These are phyloP conservation scores for Hirschioporus abietinus DNA, from an alignment of 768 basidiomycete genomes.

Conservation along the genomic window DNA sequence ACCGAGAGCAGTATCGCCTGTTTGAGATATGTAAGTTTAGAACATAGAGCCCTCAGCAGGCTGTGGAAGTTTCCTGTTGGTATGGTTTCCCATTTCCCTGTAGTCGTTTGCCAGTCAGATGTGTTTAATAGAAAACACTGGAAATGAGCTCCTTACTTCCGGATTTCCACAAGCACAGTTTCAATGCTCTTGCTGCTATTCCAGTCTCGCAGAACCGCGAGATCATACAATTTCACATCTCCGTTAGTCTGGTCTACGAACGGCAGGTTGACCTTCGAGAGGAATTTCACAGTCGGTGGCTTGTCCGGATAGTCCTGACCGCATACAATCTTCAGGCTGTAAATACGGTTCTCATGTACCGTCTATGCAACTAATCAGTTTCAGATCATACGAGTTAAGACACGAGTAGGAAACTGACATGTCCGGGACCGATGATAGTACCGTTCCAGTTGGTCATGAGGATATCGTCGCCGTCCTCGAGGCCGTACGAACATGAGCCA, in stretches of 20 bases:
- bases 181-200: slow-evolving; percentile 74
- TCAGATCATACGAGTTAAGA: slow-evolving; percentile 1
- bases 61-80: slow-evolving; percentile 92
- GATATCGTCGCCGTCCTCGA: slow-evolving; percentile 94
- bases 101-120: slow-evolving; percentile 1
- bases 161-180: slow-evolving; percentile 85
- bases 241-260: slow-evolving; percentile 78
- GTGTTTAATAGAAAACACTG: background rate
- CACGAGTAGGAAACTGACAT: slow-evolving; percentile 49
- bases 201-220: slow-evolving; percentile 76
- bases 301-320: slow-evolving; percentile 68
- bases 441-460: slow-evolving; percentile 99
- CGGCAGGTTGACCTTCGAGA: slow-evolving; percentile 89
- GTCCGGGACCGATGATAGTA: slow-evolving; percentile 97
- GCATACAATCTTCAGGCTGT: slow-evolving; percentile 88
- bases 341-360: slow-evolving; percentile 98
- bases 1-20: background rate
- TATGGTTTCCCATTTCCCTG: slow-evolving; percentile 92
- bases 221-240: slow-evolving; percentile 66
- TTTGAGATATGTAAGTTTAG: slow-evolving; percentile 21
- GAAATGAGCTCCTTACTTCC: slow-evolving; percentile 53
- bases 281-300: slow-evolving; percentile 78
- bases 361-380: slow-evolving; percentile 44
- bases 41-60: slow-evolving; percentile 84
- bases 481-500: slow-evolving; percentile 94